Percentiles rank a stretch among this genome's conserved stretches.
These are phyloP conservation scores for Lentinula novae-zelandiae DNA, from an alignment of 1,284 basidiomycete genomes.

Conservation along the genomic window DNA sequence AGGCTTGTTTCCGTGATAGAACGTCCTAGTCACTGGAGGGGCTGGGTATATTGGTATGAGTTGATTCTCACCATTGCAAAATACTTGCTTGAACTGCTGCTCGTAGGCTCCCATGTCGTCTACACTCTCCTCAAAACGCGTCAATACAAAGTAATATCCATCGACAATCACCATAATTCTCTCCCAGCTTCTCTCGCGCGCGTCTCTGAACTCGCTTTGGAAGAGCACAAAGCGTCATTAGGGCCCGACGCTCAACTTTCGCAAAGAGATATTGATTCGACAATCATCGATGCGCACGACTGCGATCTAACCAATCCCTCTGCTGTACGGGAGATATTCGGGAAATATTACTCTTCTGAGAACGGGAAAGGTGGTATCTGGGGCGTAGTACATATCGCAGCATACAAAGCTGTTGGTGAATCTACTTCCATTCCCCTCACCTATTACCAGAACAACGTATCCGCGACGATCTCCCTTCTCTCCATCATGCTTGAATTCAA, in stretches of 20 bases:
- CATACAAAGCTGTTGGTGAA: constrained; percentile 98
- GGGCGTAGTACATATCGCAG: constrained; percentile 96
- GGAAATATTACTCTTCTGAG: constrained; percentile 52
- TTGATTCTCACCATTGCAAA: too few relatives aligned
- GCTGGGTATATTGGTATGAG: constrained; percentile 14
- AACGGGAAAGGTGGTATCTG: constrained; percentile 84
- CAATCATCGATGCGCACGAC: constrained; percentile 65
- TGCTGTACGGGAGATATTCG: constrained; percentile 76
- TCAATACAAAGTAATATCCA: constrained; percentile 87
- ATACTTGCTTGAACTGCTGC: background rate
- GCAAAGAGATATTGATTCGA: constrained; percentile 59
- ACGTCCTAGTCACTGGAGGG: constrained; percentile 15
- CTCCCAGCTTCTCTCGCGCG: constrained; percentile 70
- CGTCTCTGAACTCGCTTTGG: constrained; percentile 76
- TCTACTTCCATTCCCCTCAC: constrained; percentile 91
- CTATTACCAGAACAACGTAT: constrained; percentile 92
- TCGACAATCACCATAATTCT: constrained; percentile 94
- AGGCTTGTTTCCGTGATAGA: constrained; percentile 12
- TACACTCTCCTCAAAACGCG: constrained; percentile 83
- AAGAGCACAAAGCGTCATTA: constrained; percentile 50
- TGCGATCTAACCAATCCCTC: constrained; percentile 75
- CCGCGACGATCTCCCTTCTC: constrained; percentile 79
- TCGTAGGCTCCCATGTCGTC: constrained; percentile 85
- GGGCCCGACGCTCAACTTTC: constrained; percentile 39
- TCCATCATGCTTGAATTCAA: constrained; percentile 85